These are phyloP conservation scores for Lactarius sanguifluus DNA, from an alignment of 768 basidiomycete genomes.

Conservation along the genomic window DNA sequence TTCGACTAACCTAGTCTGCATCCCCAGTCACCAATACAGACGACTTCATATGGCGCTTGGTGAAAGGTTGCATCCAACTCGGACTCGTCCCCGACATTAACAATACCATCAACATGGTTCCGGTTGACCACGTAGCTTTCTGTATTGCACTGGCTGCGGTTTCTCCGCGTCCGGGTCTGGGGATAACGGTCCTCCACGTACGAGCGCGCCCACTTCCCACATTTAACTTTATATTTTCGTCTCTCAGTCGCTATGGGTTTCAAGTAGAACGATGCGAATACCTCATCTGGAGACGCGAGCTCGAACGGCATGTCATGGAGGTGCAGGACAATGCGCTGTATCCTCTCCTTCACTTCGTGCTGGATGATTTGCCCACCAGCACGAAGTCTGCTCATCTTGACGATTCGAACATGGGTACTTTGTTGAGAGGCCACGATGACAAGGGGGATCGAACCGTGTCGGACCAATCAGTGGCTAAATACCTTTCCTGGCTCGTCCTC, in stretches of 20 bases:
- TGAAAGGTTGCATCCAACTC: constrained; percentile 98
- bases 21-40: constrained; percentile 88
- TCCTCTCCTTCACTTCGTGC: constrained; percentile 94
- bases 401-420: constrained; percentile 73
- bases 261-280: constrained; percentile 79
- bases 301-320: constrained; percentile 95
- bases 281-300: constrained; percentile 83
- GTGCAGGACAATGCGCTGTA: constrained; percentile 95
- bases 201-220: constrained; percentile 84
- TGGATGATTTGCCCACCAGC: constrained; percentile 95
- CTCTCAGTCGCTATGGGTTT: constrained; percentile 80
- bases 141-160: constrained; percentile 75
- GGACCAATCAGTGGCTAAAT: constrained; percentile 75
- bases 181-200: constrained; percentile 72
- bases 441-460: constrained; percentile 58
- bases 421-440: constrained; percentile 48
- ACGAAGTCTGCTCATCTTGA: constrained; percentile 92
- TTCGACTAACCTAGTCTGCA: constrained; percentile 2
- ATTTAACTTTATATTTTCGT: constrained; percentile 81
- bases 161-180: constrained; percentile 45
- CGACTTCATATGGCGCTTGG: constrained; percentile 97
- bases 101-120: constrained; percentile 98
- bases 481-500: constrained; percentile 88
- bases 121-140: constrained; percentile 92
- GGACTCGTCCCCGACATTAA: constrained; percentile 96